Evolutionary conservation across 805 yeast genomes (phyloP).

Genomic region (Sugiyamaella valdiviana): DNA sequence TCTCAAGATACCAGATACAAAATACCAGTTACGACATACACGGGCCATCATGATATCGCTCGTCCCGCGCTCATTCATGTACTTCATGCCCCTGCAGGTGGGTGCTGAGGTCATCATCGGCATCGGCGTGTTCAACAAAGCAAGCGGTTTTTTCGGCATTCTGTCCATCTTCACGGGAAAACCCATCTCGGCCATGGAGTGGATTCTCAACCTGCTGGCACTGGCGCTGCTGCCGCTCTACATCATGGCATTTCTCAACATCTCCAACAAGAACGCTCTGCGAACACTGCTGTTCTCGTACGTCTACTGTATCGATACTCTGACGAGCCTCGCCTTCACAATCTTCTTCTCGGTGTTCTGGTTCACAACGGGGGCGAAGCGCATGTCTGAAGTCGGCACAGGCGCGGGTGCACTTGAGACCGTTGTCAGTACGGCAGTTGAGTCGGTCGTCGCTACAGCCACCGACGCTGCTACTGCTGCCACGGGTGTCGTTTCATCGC

Average conservation of each 20-base stretch:
- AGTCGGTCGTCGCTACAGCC: background rate
- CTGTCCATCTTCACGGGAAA: constrained; percentile 82
- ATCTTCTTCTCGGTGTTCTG: constrained; percentile 68
- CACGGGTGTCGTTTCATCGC: background rate
- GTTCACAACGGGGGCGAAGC: constrained; percentile 41
- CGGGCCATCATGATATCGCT: constrained; percentile 17
- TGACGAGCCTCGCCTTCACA: constrained; percentile 62
- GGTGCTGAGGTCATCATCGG: constrained; percentile 82
- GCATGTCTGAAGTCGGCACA: constrained; percentile 20
- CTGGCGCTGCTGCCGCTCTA: constrained; percentile 58
- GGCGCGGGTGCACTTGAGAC: background rate
- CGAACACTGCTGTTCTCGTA: constrained; percentile 58
- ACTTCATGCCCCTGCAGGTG: constrained; percentile 66
- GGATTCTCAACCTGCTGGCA: constrained; percentile 69
- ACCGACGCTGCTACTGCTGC: constrained; percentile 1
- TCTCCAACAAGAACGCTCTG: constrained; percentile 52
- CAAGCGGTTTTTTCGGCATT: constrained; percentile 83
- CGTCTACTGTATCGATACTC: constrained; percentile 60
- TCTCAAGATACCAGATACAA: too few relatives aligned
- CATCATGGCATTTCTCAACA: constrained; percentile 47
- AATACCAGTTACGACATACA: too few relatives aligned
- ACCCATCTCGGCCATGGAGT: constrained; percentile 73
- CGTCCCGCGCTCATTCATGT: constrained; percentile 51
- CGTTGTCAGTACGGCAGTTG: background rate
- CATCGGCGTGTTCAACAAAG: constrained; percentile 74